Base-by-base conservation (phyloP, 2,329 filamentous ascomycete species). In the Monosporascus sp. region DNA sequence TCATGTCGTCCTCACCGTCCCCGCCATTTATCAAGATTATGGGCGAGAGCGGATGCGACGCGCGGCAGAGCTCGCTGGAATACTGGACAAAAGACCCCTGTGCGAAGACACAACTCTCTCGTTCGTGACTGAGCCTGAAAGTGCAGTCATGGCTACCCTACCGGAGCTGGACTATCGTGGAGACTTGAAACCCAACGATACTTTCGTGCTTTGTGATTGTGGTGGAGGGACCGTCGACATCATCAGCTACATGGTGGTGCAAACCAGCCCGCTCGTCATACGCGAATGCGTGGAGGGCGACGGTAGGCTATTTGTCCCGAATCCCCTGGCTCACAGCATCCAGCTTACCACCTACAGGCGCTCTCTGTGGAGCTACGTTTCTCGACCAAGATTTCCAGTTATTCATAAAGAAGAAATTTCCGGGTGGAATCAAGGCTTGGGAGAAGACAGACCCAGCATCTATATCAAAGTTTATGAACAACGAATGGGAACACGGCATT, bases 11-110 rank as follows among this genome's bases (percentile, higher is more conserved):
- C 56, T 76, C 1, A 78, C 76, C 0, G 38, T 79, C 0, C 76
- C 76, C 0, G 76, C 76, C 0, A 77, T 78, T 8, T 79, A 76
- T 75, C 70, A 72, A 0, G 59, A 66, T 0, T 74, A 74, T 51
- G 70, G 71, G 1, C 66, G 68, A 1, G 22, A 53, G 0, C 54
- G 65, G 0, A 77, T 78, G 75, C 55, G 61, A 1, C 43, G 64
- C 0, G 75, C 73, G 0, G 59, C 69, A 0, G 31, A 58, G 0
- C n/a, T 45, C 0, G 70, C 76, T 0, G 74, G 75, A 0, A 69
- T 78, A 3, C 59, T 76, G 0, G 52, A 58, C 0, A 24, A 37
- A 0, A 58, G 68, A 0, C 57, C 50, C 20, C 2, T 48, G 0
- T 59, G 61, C 3, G 69, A 66, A 0, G 24, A 61, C 0, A 74